Base-by-base conservation (phyloP, 2,329 filamentous ascomycete species). In the Alternaria arborescens region DNA sequence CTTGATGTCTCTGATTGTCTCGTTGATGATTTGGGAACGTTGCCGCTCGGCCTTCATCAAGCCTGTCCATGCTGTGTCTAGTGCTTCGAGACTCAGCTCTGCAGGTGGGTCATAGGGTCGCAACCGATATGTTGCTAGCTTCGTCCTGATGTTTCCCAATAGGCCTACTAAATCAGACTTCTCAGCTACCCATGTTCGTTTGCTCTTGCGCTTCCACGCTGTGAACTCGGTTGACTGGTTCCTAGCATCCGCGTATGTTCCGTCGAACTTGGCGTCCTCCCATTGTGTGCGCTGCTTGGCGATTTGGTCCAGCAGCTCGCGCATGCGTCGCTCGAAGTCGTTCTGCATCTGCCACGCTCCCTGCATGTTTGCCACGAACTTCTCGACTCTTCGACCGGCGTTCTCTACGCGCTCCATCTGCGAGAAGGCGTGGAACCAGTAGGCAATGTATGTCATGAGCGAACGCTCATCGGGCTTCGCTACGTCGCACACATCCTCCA, bases 311-410 rank as follows among this genome's bases (percentile, higher is more conserved):
- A 98, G 83, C 41, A 99, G 84, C 68, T 89, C 92, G 59, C 88
- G 88, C 92, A 98, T 97, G 62, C 95, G 88, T 73, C 91, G 87
- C 83, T 99, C 95, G 77, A 94, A 99, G 30, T 91, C 92, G 76
- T 93, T 97, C 80, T 99, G 94, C 95, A 99, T 99, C 81, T 97
- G 94, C 95, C 95, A 99, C 8, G 95, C 94, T 22, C 95, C 95
- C 77, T 97, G 93, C 95, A 99, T 98, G 78, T 95, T 98, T 77
- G 92, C 93, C 71, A 99, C 92, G 74, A 99, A 99, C 80, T 99
- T 99, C 82, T 99, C 95, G 5, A 99, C 95, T 69, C 95, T 88
- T 62, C 95, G 88, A 5, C 95, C 95, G 4, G 95, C 95, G 77
- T 99, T 99, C 80, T 99, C 95, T 8, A 99, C 95, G 77, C 94